phyloP scores from a whole-genome alignment of 192 early-diverging fungal species.

The Backusella australiensis region DNA sequence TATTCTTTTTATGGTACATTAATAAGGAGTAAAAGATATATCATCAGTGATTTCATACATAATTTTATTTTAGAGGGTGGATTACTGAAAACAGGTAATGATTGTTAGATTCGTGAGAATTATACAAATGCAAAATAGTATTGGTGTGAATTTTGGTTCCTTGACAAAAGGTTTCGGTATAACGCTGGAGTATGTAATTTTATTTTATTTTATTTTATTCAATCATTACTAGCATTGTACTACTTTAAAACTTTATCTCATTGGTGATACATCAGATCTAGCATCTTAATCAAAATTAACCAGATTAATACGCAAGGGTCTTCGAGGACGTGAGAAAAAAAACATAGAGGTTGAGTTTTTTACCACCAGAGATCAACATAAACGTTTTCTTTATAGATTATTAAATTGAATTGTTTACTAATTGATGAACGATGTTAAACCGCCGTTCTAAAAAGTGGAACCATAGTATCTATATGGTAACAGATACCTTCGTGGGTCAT shows the following conservation, averaged over 20 bases:
- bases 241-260: conserved; percentile 1
- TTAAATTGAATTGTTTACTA: neutral
- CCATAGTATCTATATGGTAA: conserved; percentile 9
- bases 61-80: neutral
- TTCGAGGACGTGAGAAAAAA: neutral
- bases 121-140: neutral
- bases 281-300: neutral
- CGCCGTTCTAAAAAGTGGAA: conserved; percentile 1
- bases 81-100: neutral
- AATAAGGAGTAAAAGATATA: neutral
- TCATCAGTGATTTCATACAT: neutral
- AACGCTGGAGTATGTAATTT: neutral
- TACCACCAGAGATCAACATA: neutral
- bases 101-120: neutral
- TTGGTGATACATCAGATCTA: conserved; percentile 5
- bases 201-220: neutral
- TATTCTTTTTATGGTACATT: neutral
- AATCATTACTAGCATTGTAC: neutral
- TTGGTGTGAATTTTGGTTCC: conserved; percentile 1
- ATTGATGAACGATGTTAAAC: neutral
- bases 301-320: neutral
- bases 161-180: neutral
- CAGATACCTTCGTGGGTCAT: conserved; percentile 4
- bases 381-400: neutral
- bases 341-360: neutral